phyloP scores from a whole-genome alignment of 2,329 filamentous ascomycete genomes.

The Tolypocladium tropicale region DNA sequence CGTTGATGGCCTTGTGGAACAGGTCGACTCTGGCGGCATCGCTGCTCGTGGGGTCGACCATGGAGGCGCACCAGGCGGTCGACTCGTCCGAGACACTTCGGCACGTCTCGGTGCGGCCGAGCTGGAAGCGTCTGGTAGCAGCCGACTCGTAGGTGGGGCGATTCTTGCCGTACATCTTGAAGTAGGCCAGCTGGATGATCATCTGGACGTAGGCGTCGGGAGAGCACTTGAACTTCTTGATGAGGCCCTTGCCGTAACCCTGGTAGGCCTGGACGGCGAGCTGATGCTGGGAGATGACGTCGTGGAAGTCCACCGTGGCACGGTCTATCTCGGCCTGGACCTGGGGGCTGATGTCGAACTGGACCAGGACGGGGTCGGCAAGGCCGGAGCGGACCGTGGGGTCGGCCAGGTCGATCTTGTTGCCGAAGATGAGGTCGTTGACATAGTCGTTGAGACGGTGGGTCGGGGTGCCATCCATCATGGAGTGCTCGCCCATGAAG shows the following conservation, averaged over 20 bases:
- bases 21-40: conserved; percentile 58
- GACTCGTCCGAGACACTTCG: conserved; percentile 85
- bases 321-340: conserved; percentile 69
- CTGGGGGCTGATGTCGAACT: conserved; percentile 67
- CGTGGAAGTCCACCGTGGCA: conserved; percentile 68
- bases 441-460: conserved; percentile 94
- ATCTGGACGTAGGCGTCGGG: conserved; percentile 98
- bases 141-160: conserved; percentile 96
- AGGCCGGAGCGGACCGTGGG: conserved; percentile 70
- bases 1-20: conserved; percentile 71
- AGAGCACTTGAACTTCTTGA: conserved; percentile 99
- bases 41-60: conserved; percentile 57
- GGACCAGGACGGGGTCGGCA: conserved; percentile 66
- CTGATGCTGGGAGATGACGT: conserved; percentile 79
- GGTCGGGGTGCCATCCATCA: conserved; percentile 99
- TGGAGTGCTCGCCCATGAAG: conserved; percentile 97
- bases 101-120: conserved; percentile 92
- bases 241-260: conserved; percentile 93
- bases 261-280: conserved; percentile 92
- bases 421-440: conserved; percentile 84
- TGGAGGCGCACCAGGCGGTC: conserved; percentile 80
- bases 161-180: conserved; percentile 98
- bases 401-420: conserved; percentile 84
- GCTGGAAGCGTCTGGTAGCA: conserved; percentile 88
- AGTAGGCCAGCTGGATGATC: conserved; percentile 96